phyloP scores from a whole-genome alignment of 2,329 filamentous ascomycete genomes.

The Sordariomycetes sp. region DNA sequence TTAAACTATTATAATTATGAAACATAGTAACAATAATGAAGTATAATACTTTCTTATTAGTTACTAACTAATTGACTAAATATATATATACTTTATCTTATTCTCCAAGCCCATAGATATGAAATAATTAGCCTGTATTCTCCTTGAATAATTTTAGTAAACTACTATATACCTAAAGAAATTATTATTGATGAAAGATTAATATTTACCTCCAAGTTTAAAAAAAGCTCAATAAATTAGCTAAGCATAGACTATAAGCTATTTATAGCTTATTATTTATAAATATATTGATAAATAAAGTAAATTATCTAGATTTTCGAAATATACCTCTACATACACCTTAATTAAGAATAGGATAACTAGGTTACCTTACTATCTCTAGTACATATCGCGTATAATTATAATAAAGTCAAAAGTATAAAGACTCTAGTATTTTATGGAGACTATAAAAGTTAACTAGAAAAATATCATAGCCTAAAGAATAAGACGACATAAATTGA shows the following conservation, averaged over 20 bases:
- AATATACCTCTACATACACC: neutral
- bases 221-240: neutral
- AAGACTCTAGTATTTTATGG: neutral
- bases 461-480: neutral
- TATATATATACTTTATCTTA: neutral
- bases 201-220: neutral
- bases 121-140: neutral
- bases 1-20: slow-evolving; percentile 2
- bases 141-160: neutral
- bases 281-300: neutral
- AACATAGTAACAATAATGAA: neutral
- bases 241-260: neutral
- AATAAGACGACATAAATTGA: no score
- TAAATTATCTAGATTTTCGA: neutral
- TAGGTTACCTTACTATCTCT: neutral
- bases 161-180: neutral
- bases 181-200: neutral
- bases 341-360: neutral
- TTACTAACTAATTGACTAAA: neutral
- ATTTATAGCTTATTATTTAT: neutral
- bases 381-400: neutral
- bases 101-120: neutral
- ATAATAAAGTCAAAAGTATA: neutral
- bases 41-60: neutral
- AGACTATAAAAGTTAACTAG: neutral